phyloP scores from a whole-genome alignment of 352 stramenopile species.

The Pythium aquatile region DNA sequence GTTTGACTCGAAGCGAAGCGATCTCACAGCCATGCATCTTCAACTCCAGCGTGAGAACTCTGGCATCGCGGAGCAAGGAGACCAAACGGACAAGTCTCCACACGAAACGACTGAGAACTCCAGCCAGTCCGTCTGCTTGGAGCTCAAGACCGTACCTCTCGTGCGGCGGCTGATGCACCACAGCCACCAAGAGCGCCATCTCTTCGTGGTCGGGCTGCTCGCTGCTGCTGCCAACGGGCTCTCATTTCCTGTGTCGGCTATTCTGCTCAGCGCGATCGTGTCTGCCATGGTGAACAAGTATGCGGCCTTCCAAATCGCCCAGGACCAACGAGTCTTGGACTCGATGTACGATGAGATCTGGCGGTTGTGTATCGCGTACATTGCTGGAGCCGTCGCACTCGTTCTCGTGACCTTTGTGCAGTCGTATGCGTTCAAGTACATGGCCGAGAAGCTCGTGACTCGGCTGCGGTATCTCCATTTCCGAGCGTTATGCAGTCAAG shows the following conservation, averaged over 20 bases:
- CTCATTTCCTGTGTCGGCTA: constrained; percentile 32
- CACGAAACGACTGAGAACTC: background rate
- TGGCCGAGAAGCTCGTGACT: constrained; percentile 49
- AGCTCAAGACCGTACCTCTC: background rate
- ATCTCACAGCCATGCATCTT: background rate
- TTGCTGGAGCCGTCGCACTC: constrained; percentile 33
- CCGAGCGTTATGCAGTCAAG: constrained; percentile 34
- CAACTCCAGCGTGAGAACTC: constrained; percentile 1
- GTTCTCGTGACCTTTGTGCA: constrained; percentile 39
- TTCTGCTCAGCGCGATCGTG: constrained; percentile 47
- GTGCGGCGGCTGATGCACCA: constrained; percentile 15
- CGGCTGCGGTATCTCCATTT: constrained; percentile 49
- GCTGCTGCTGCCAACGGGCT: constrained; percentile 29
- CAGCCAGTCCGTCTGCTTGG: background rate
- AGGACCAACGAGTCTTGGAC: constrained; percentile 28
- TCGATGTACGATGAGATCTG: constrained; percentile 39
- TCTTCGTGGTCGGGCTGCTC: constrained; percentile 14
- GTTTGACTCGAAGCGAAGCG: constrained; percentile 20
- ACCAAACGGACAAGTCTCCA: background rate
- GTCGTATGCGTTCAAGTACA: constrained; percentile 48
- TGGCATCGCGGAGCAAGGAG: background rate
- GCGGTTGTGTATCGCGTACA: constrained; percentile 28
- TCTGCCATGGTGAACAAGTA: constrained; percentile 50
- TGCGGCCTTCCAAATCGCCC: constrained; percentile 28
- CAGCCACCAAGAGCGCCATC: constrained; percentile 8